A percentile compares a stretch with the other conserved stretches of the same genome.
phyloP scores from a whole-genome alignment of 2,329 filamentous ascomycete species.

The Alternaria atra region DNA sequence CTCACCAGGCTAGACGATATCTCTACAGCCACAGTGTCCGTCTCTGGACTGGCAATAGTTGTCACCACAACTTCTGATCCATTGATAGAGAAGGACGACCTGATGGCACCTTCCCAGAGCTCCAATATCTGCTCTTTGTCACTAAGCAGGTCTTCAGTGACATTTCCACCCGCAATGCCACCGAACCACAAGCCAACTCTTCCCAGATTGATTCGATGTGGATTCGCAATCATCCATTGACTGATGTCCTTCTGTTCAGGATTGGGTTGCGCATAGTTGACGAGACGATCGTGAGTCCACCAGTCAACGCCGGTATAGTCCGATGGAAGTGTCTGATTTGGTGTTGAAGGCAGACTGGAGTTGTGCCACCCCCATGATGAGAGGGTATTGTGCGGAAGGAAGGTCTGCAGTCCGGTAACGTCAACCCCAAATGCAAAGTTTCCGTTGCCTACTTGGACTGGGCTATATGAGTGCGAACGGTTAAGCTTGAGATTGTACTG shows the following conservation, averaged over 20 bases:
- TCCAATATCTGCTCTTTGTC: constrained; percentile 57
- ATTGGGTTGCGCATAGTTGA: constrained; percentile 57
- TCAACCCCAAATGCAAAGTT: constrained; percentile 60
- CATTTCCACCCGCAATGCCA: constrained; percentile 51
- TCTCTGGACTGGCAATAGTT: constrained; percentile 58
- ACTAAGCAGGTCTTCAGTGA: constrained; percentile 54
- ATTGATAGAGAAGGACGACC: constrained; percentile 57
- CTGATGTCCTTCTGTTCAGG: constrained; percentile 54
- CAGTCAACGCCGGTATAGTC: constrained; percentile 56
- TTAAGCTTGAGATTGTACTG: constrained; percentile 60
- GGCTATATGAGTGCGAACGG: constrained; percentile 60
- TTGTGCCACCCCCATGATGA: constrained; percentile 60
- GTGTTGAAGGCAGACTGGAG: constrained; percentile 53
- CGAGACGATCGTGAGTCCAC: constrained; percentile 56
- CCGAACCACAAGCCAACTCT: constrained; percentile 60
- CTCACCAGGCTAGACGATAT: constrained; percentile 56
- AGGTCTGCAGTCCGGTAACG: constrained; percentile 58
- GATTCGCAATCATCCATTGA: constrained; percentile 65
- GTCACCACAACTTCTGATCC: constrained; percentile 53
- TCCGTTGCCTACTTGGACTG: constrained; percentile 61
- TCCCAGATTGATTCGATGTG: constrained; percentile 62
- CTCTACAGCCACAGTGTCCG: constrained; percentile 57
- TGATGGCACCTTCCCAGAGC: constrained; percentile 59
- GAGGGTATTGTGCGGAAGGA: constrained; percentile 54
- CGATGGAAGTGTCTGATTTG: constrained; percentile 45